Conservation (phyloP, 2,329 filamentous ascomycete genomes). For the Hypoxylon sp. region DNA sequence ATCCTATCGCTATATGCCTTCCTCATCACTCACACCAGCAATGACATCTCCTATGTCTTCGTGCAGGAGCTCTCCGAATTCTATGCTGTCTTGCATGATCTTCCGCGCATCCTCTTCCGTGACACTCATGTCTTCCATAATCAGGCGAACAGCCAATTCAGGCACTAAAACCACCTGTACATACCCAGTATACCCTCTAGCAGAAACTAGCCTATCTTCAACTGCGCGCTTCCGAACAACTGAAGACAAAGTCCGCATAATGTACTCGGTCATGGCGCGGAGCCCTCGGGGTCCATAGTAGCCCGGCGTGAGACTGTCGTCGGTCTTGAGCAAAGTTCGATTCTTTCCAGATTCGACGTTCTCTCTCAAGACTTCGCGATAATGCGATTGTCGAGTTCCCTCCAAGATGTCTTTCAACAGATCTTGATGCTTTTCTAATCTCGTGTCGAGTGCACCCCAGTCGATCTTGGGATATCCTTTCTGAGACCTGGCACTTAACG, state of each 20-base stretch:
- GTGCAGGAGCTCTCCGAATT: constrained; percentile 77
- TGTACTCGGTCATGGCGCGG: constrained; percentile 77
- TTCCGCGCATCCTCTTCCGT: constrained; percentile 60
- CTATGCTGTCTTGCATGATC: constrained; percentile 76
- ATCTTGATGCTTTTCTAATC: constrained; percentile 70
- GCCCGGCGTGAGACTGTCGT: constrained; percentile 75
- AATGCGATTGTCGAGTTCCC: constrained; percentile 70
- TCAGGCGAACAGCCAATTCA: constrained; percentile 71
- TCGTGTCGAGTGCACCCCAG: constrained; percentile 73
- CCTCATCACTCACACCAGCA: constrained; percentile 47
- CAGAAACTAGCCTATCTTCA: constrained; percentile 75
- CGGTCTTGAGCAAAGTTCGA: constrained; percentile 71
- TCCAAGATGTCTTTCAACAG: constrained; percentile 73
- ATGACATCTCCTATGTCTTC: constrained; percentile 73
- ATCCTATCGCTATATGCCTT: constrained; percentile 24
- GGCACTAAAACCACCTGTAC: constrained; percentile 84
- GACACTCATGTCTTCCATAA: constrained; percentile 70
- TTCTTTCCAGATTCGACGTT: constrained; percentile 71
- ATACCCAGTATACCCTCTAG: constrained; percentile 76
- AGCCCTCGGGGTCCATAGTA: constrained; percentile 87
- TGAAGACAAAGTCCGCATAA: constrained; percentile 72
- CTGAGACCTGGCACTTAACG: constrained; percentile 62
- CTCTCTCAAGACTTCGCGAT: constrained; percentile 68
- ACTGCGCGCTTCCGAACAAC: constrained; percentile 73
- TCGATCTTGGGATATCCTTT: constrained; percentile 79